Percentiles rank a stretch among this genome's conserved stretches.
These are phyloP conservation scores for Microdochium nivale DNA, from an alignment of 2,329 filamentous ascomycete species.

Conservation along the genomic window DNA sequence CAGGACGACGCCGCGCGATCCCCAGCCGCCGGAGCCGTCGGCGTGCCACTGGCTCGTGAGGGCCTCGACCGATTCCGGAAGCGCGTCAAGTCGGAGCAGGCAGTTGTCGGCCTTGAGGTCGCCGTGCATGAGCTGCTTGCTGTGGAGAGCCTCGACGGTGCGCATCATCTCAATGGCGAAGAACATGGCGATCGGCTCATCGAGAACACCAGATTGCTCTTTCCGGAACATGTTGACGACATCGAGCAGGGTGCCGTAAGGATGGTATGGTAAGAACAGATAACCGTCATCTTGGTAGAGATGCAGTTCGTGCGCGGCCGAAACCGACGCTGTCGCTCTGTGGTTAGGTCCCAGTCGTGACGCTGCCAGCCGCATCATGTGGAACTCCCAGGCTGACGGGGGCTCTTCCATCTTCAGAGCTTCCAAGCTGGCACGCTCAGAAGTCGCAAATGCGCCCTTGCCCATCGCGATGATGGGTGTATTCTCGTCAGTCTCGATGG, in stretches of 20 bases:
- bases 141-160: constrained; percentile 79
- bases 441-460: constrained; percentile 49
- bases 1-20: constrained; percentile 67
- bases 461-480: constrained; percentile 46
- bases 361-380: constrained; percentile 82
- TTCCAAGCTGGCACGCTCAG: constrained; percentile 55
- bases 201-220: constrained; percentile 68
- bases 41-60: constrained; percentile 60
- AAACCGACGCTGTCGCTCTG: constrained; percentile 68
- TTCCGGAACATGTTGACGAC: constrained; percentile 79
- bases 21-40: constrained; percentile 72
- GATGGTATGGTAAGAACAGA: constrained; percentile 76
- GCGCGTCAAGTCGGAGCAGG: constrained; percentile 68
- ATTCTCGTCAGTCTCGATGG: constrained; percentile 24
- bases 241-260: constrained; percentile 90
- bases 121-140: constrained; percentile 74
- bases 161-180: constrained; percentile 87
- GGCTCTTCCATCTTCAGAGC: constrained; percentile 93
- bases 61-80: constrained; percentile 23
- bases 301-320: constrained; percentile 83
- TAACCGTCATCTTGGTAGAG: constrained; percentile 86
- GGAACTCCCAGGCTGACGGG: constrained; percentile 88
- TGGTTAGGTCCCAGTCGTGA: constrained; percentile 62
- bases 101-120: constrained; percentile 96
- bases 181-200: constrained; percentile 90